A percentile compares a stretch with the other conserved stretches of the same genome.
Evolutionary conservation across 371 early-diverging fungal genomes (phyloP).

Genomic region (Mortierella sp.): DNA sequence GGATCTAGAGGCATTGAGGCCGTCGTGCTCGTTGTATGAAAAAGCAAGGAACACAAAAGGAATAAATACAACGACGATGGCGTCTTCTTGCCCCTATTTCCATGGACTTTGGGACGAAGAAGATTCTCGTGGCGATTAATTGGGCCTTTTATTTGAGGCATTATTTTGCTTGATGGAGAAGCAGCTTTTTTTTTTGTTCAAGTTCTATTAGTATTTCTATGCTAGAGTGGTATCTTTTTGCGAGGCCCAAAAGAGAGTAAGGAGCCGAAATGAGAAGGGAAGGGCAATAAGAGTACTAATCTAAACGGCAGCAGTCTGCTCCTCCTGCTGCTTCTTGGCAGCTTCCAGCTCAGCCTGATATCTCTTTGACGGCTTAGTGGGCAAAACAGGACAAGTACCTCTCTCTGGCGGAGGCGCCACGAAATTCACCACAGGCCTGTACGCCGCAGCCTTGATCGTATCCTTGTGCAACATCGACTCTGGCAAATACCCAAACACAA

Average conservation of each 20-base stretch:
- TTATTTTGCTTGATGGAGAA: neutral
- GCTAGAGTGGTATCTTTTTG: neutral
- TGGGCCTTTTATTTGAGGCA: no score
- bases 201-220: neutral
- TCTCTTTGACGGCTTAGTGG: constrained; percentile 40
- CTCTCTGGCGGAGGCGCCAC: constrained; percentile 21
- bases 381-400: constrained; percentile 28
- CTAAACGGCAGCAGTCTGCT: neutral
- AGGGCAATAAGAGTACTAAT: neutral
- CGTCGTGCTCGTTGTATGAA: neutral
- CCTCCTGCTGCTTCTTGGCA: neutral
- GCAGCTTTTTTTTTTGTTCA: neutral
- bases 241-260: neutral
- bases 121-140: no score
- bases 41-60: no score
- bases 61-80: neutral
- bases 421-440: constrained; percentile 24
- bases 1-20: neutral
- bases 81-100: no score
- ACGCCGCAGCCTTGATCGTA: constrained; percentile 29
- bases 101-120: no score
- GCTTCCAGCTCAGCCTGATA: constrained; percentile 24
- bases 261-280: no score
- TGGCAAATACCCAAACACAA: constrained; percentile 34
- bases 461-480: constrained; percentile 32